A percentile compares a stretch with the other conserved stretches of the same genome.
These are phyloP conservation scores for Globisporangium cystogenes DNA, from an alignment of 352 stramenopile genomes.

Conservation along the genomic window DNA sequence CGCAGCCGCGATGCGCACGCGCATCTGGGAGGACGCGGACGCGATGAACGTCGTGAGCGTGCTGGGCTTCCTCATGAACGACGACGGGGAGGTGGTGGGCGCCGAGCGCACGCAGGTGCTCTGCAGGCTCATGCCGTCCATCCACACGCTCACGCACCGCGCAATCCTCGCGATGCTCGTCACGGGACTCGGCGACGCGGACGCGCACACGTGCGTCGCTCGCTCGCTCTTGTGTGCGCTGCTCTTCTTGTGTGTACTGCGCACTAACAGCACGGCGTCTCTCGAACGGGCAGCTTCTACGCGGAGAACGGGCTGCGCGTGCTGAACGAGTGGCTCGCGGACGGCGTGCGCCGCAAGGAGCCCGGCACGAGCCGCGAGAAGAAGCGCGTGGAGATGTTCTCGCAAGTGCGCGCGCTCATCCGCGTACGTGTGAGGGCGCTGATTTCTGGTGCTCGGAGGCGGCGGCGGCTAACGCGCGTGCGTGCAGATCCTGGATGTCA, in stretches of 20 bases:
- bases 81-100: slow-evolving; percentile 69
- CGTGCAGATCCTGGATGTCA: slow-evolving; percentile 57
- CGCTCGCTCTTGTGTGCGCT: not conserved
- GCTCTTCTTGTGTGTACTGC: not conserved
- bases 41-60: slow-evolving; percentile 82
- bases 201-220: slow-evolving; percentile 50
- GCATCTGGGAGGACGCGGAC: slow-evolving; percentile 72
- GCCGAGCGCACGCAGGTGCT: slow-evolving; percentile 70
- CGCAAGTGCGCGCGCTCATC: slow-evolving; percentile 68
- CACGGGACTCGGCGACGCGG: slow-evolving; percentile 55
- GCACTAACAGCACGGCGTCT: not conserved
- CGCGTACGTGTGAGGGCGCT: slow-evolving; percentile 28
- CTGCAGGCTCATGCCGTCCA: slow-evolving; percentile 81
- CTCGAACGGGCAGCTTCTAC: slow-evolving; percentile 49
- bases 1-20: slow-evolving; percentile 46
- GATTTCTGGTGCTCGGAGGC: not conserved
- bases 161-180: slow-evolving; percentile 75
- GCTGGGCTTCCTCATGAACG: slow-evolving; percentile 77
- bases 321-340: slow-evolving; percentile 65
- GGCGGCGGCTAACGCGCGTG: not conserved
- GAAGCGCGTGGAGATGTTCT: slow-evolving; percentile 63
- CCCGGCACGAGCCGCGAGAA: slow-evolving; percentile 45
- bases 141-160: slow-evolving; percentile 74
- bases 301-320: slow-evolving; percentile 63
- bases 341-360: slow-evolving; percentile 35